A percentile compares a stretch with the other conserved stretches of the same genome.
phyloP scores from a whole-genome alignment of 257 asterid genomes.

The Solanum sejunctum region DNA sequence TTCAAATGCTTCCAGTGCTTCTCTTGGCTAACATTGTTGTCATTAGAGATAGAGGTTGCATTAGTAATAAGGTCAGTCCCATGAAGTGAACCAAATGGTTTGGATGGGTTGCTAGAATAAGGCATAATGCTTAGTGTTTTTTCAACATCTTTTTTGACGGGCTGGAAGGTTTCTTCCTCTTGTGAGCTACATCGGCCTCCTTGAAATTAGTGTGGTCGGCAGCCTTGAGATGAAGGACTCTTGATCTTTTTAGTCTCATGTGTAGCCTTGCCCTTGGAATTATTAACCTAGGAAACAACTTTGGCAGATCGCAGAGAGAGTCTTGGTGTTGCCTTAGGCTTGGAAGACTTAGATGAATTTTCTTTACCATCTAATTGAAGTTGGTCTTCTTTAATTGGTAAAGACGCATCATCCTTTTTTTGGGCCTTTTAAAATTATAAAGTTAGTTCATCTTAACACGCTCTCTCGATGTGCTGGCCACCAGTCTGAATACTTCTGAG shows the following conservation, averaged over 20 bases:
- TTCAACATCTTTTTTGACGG: background rate
- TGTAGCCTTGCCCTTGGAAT: background rate
- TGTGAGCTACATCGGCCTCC: background rate
- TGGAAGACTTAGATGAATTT: background rate
- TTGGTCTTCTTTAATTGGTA: background rate
- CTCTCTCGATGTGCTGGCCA: background rate
- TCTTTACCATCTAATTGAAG: background rate
- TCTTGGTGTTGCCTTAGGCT: background rate
- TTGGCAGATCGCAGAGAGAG: background rate
- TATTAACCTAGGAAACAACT: background rate
- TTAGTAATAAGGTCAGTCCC: too few species aligned
- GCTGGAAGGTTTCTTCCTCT: background rate
- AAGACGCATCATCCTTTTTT: background rate
- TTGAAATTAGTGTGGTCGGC: rapidly evolving
- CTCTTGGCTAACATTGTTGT: background rate
- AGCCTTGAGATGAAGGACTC: background rate
- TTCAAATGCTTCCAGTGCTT: background rate
- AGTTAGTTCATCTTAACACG: background rate
- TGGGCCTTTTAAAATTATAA: background rate
- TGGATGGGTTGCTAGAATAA: too few species aligned
- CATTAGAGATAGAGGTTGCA: background rate
- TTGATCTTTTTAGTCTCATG: too few species aligned
- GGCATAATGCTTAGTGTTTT: background rate
- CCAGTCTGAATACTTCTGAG: background rate
- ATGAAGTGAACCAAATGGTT: background rate